Evolutionary conservation across 2,329 filamentous ascomycete species (phyloP), one percentile per base, ranked within the genome.

Genomic region (Paramyrothecium sp.): DNA sequence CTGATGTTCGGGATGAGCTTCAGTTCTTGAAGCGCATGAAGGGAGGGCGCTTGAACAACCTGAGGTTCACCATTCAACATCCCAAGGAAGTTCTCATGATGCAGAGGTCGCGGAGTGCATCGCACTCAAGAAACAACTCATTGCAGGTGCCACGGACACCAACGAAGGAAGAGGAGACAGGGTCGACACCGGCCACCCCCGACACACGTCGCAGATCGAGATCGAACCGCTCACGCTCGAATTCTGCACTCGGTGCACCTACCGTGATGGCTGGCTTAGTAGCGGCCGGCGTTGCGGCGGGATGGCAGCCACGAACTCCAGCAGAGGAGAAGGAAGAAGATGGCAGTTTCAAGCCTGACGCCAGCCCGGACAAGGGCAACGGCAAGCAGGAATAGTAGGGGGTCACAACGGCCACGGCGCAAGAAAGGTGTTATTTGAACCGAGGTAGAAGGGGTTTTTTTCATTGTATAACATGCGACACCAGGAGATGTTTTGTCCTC

Each of bases 181-280:
- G 73, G 41, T 77, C 76, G 7, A 78, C 69, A 65, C 82, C 66
- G 71, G 82, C 69, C 66, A 89, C 78, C 53, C 86, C 79, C 4
- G 84, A 88, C 67, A 81, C 85, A 56, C 78, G 89, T 53, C 83
- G 80, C 56, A 84, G 89, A 54, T 90, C 89, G 53, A 81, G 87
- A 62, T 90, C 88, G 48, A 89, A 79, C 65, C 79, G 87, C 59
- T 87, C 86, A 56, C 77, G 87, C 57, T 85, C 83, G 46, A 88
- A 88, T 71, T 92, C 89, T 26, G 89, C 89, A 2, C 80, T 93
- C 12, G 89, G 87, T 12, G 88, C 89, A 2, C 87, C 89, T 2
- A 87, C 88, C 8, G 89, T 92, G 59, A 92, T 92, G 90, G 89
- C 90, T n/a, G 90, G 90, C 59, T 88, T 93, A 57, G 85, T 93